A percentile compares a stretch with the other conserved stretches of the same genome.
Conservation (phyloP, 106 monocot genomes). For the Phalaenopsis equestris region DNA sequence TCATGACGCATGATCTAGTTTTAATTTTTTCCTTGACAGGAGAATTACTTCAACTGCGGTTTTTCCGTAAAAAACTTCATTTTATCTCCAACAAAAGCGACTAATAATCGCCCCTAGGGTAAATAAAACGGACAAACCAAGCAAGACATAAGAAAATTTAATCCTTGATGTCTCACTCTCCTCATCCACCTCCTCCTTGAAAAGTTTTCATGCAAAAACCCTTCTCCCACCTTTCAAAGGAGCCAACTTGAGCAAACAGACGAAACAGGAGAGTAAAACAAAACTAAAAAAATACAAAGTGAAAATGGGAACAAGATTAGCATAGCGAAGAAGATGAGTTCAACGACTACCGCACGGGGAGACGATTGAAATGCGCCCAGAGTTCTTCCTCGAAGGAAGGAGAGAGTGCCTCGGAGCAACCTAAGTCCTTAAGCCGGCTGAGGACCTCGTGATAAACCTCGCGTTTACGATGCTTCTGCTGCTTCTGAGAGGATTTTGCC, state of each 20-base stretch:
- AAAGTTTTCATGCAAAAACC: background rate
- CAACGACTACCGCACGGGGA: constrained; percentile 29
- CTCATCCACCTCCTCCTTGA: constrained; percentile 2
- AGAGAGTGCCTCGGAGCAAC: constrained; percentile 7
- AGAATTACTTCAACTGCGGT: too few relatives aligned
- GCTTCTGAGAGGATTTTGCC: constrained; percentile 2
- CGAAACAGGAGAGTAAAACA: background rate
- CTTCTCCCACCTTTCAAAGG: background rate
- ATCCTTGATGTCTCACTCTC: background rate
- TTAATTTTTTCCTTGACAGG: too few relatives aligned
- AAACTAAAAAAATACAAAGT: background rate
- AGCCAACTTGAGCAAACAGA: background rate
- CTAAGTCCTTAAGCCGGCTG: constrained; percentile 19
- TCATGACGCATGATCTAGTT: too few relatives aligned
- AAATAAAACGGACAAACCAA: background rate
- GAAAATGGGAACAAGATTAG: background rate
- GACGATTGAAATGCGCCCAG: constrained; percentile 53
- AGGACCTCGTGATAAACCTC: constrained; percentile 39
- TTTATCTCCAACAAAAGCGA: too few relatives aligned
- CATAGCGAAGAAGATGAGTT: background rate
- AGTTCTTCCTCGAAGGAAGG: constrained; percentile 39
- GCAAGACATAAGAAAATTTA: background rate
- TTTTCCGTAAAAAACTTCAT: too few relatives aligned
- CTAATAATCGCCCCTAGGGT: background rate
- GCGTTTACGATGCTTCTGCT: constrained; percentile 18